Conservation (phyloP, 129 eudicot genomes). For the Helianthus annuus region HanXRQr2.0-SUNRISE NC_035445.2:33494793-33495292, state of each 20-base stretch:
- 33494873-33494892: neutral
- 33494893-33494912: neutral
- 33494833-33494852: neutral
- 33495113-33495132: constrained; percentile 29
- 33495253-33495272: constrained; percentile 29
- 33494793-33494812: neutral
- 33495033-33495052: constrained; percentile 3
- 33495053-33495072: constrained; percentile 9
- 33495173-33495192: constrained; percentile 26
- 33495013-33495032: constrained; percentile 4
- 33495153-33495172: neutral
- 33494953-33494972: constrained; percentile 13
- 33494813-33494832: neutral
- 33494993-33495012: constrained; percentile 20
- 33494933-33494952: neutral
- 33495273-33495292: constrained; percentile 11
- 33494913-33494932: constrained; percentile 3
- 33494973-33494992: constrained; percentile 20
- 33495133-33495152: constrained; percentile 27
- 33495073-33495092: constrained; percentile 11
- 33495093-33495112: constrained; percentile 30
- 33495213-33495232: constrained; percentile 1
- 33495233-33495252: neutral
- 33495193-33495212: constrained; percentile 15
- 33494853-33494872: neutral